phyloP scores from a whole-genome alignment of 192 early-diverging fungal genomes.

The Rhizophagus sp. region DNA sequence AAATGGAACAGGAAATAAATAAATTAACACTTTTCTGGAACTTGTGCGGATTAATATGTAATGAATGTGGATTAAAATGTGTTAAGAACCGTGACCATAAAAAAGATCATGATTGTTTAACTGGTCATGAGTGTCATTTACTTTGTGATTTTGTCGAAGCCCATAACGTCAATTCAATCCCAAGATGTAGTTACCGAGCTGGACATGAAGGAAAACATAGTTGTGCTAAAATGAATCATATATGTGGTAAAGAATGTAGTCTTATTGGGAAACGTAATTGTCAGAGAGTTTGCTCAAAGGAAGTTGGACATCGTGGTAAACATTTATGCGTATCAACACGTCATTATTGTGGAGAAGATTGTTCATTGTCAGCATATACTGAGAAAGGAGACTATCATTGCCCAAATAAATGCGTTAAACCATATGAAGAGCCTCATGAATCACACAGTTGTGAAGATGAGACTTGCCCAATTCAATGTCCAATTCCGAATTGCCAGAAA shows the following conservation, averaged over 20 bases:
- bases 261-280: slow-evolving; percentile 13
- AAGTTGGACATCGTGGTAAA: too few species aligned
- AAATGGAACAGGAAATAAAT: slow-evolving; percentile 9
- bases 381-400: slow-evolving; percentile 11
- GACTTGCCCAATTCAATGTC: slow-evolving; percentile 24
- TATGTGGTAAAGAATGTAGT: slow-evolving; percentile 9
- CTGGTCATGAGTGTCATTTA: background rate
- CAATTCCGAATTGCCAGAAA: background rate
- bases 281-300: background rate
- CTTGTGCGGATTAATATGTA: slow-evolving; percentile 18
- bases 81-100: too few species aligned
- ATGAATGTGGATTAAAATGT: slow-evolving; percentile 7
- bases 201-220: slow-evolving; percentile 23
- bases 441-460: slow-evolving; percentile 19
- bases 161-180: background rate
- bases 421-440: slow-evolving; percentile 14
- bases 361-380: slow-evolving; percentile 20
- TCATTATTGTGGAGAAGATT: slow-evolving; percentile 32
- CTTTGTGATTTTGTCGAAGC: background rate
- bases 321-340: slow-evolving; percentile 28
- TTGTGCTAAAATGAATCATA: slow-evolving; percentile 15
- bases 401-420: slow-evolving; percentile 22
- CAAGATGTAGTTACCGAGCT: slow-evolving; percentile 5
- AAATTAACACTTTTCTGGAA: slow-evolving; percentile 8
- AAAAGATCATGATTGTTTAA: too few species aligned